These are phyloP conservation scores for Suhomyces ambrosiae DNA, from an alignment of 1,139 yeast species.

Conservation along the genomic window DNA sequence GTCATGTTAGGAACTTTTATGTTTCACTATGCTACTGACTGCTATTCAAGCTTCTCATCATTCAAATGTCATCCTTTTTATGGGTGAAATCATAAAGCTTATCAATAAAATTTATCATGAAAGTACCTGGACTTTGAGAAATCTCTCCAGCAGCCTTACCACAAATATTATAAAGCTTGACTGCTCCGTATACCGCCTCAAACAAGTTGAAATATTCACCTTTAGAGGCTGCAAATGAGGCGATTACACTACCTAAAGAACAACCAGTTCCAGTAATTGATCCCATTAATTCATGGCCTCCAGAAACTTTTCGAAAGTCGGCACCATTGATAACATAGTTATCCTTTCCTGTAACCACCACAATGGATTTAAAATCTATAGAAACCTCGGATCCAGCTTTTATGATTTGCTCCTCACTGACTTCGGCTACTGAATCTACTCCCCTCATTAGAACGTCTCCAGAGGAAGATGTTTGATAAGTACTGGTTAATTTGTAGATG, in stretches of 20 bases:
- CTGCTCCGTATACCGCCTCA: constrained; percentile 60
- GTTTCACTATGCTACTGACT: no score
- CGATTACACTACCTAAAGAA: constrained; percentile 73
- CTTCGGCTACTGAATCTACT: constrained; percentile 59
- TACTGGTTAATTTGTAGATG: constrained; percentile 36
- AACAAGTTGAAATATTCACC: constrained; percentile 36
- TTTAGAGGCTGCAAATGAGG: constrained; percentile 56
- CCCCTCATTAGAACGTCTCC: constrained; percentile 62
- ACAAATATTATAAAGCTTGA: constrained; percentile 63
- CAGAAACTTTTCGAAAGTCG: constrained; percentile 34
- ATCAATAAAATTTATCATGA: constrained; percentile 50
- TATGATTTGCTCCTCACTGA: constrained; percentile 31
- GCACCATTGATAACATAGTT: constrained; percentile 32
- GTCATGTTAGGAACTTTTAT: background rate
- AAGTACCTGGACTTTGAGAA: constrained; percentile 52
- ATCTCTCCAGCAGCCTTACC: constrained; percentile 55
- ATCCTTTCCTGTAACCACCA: constrained; percentile 61
- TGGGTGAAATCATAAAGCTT: constrained; percentile 27
- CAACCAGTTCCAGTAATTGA: constrained; percentile 90
- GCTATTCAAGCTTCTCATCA: no score
- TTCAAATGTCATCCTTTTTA: background rate
- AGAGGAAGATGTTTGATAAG: constrained; percentile 36
- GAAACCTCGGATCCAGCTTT: constrained; percentile 58
- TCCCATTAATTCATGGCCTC: constrained; percentile 72
- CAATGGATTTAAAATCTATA: constrained; percentile 55